A percentile compares a stretch with the other conserved stretches of the same genome.
phyloP scores from a whole-genome alignment of 495 filamentous ascomycete species.

The Neurospora sp. region DNA sequence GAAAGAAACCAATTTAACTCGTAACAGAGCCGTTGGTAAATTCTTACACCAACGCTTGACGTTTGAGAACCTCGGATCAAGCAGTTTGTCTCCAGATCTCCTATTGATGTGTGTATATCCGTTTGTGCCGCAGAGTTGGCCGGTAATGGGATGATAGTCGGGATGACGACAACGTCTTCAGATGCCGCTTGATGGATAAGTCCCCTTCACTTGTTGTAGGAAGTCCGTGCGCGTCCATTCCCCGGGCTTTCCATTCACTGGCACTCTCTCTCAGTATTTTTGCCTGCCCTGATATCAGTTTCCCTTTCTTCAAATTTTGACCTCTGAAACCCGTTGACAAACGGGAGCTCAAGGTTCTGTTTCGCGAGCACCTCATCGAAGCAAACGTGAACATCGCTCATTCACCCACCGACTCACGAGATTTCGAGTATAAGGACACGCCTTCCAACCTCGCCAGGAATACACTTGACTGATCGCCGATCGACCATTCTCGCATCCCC shows the following conservation, averaged over 20 bases:
- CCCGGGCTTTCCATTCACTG: not conserved
- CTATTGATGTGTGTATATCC: not conserved
- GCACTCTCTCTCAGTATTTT: not conserved
- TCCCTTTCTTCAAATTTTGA: not conserved
- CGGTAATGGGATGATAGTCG: not conserved
- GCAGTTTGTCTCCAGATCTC: not conserved
- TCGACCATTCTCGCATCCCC: not conserved
- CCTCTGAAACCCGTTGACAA: not conserved
- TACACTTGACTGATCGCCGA: not conserved
- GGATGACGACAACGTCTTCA: not conserved
- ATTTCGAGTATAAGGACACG: not conserved
- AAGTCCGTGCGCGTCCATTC: not conserved
- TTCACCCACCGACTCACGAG: too few species aligned
- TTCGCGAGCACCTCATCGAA: not conserved
- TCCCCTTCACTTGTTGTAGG: not conserved
- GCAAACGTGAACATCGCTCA: not conserved
- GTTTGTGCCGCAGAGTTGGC: not conserved
- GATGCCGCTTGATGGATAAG: not conserved
- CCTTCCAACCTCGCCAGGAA: not conserved
- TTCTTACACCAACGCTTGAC: not conserved
- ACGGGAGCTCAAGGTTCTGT: not conserved
- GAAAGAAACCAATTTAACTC: not conserved
- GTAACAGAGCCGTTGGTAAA: not conserved
- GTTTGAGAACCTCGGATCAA: not conserved
- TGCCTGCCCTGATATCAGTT: not conserved